A percentile compares a stretch with the other conserved stretches of the same genome.
Evolutionary conservation across 2,329 filamentous ascomycete genomes (phyloP).

Genomic region (Ramularia endophylla): DNA sequence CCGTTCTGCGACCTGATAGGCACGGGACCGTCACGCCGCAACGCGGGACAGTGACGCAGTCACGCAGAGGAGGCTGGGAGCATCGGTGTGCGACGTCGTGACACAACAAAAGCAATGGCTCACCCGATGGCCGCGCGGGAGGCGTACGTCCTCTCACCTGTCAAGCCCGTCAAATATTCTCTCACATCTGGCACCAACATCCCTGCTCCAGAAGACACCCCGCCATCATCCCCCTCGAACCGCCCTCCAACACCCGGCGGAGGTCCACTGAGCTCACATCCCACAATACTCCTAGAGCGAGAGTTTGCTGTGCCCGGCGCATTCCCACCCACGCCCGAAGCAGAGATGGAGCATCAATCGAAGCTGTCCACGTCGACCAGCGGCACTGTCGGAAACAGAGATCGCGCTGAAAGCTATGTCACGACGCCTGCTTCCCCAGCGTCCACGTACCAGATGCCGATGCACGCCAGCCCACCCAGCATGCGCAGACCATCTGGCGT

Average conservation of each 20-base stretch:
- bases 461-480: constrained; percentile 6
- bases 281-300: constrained; percentile 15
- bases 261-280: constrained; percentile 31
- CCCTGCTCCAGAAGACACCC: constrained; percentile 22
- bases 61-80: too few species aligned
- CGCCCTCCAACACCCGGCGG: constrained; percentile 28
- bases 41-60: too few species aligned
- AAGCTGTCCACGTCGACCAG: constrained; percentile 8
- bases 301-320: constrained; percentile 19
- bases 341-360: constrained; percentile 12
- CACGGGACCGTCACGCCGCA: too few species aligned
- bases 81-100: too few species aligned
- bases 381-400: constrained; percentile 14
- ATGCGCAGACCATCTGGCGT: constrained; percentile 21
- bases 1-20: too few species aligned
- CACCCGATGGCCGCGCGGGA: too few species aligned
- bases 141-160: constrained; percentile 13
- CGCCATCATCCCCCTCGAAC: constrained; percentile 17
- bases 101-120: too few species aligned
- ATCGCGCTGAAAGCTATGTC: constrained; percentile 20
- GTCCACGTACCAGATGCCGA: constrained; percentile 7
- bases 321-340: constrained; percentile 21
- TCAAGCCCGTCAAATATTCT: constrained; percentile 21
- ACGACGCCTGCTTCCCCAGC: constrained; percentile 15
- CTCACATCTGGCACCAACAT: constrained; percentile 24